These are phyloP conservation scores for Thalassia testudinum DNA, from an alignment of 116 monocot species.

Conservation along the genomic window DNA sequence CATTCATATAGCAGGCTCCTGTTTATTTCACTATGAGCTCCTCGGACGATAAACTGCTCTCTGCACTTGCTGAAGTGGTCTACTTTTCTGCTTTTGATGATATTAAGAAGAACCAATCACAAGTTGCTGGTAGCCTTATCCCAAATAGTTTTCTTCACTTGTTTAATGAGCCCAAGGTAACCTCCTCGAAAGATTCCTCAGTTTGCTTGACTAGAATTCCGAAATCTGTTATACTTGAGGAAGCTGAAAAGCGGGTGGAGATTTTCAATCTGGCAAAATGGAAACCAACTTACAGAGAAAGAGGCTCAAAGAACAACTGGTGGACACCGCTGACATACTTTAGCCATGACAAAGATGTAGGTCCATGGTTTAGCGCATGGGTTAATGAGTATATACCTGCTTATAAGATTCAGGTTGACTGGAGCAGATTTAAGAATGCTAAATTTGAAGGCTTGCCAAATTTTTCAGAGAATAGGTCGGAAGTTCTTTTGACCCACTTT, in stretches of 20 bases:
- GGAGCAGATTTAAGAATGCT: conserved; percentile 27
- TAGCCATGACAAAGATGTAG: conserved; percentile 22
- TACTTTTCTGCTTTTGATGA: conserved; percentile 40
- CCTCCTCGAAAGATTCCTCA: conserved; percentile 35
- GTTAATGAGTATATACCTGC: conserved; percentile 47
- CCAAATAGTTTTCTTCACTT: conserved; percentile 15
- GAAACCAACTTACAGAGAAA: conserved; percentile 1
- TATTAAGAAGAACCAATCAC: conserved; percentile 14
- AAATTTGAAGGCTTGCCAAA: conserved; percentile 60
- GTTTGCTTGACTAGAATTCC: conserved; percentile 38
- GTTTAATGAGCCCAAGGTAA: conserved; percentile 24
- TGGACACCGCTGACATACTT: conserved; percentile 29
- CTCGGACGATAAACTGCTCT: conserved; percentile 37
- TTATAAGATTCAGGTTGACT: conserved; percentile 61
- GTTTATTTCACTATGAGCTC: conserved; percentile 32
- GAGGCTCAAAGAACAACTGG: conserved; percentile 27
- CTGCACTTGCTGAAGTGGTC: conserved; percentile 58
- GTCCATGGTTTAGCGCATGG: conserved; percentile 36
- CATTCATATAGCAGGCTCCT: conserved; percentile 19
- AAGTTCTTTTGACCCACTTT: conserved; percentile 75
- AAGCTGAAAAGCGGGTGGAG: conserved; percentile 22
- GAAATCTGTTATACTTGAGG: conserved; percentile 20
- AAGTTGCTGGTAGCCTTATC: conserved; percentile 4
- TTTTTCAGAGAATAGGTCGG: conserved; percentile 54
- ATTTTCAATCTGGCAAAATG: conserved; percentile 21